A percentile compares a stretch with the other conserved stretches of the same genome.
Evolutionary conservation across 768 basidiomycete species (phyloP).

Genomic region (Lentinula lateritia): DNA sequence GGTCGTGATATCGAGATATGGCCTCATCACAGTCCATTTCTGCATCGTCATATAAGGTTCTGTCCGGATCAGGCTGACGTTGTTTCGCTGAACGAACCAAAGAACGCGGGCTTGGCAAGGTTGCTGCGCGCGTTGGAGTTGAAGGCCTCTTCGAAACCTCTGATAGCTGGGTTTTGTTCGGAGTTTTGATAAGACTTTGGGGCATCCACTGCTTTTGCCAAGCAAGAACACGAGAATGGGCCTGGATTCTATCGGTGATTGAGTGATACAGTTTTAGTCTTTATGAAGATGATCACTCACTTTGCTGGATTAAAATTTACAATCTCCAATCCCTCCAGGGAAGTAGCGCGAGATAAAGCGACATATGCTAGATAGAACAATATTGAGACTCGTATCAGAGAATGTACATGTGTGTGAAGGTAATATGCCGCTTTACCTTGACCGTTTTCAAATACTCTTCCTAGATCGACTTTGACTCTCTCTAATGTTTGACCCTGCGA

Average conservation of each 20-base stretch:
- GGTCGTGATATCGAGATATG: constrained; percentile 20
- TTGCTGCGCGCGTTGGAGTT: neutral
- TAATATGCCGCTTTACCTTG: constrained; percentile 44
- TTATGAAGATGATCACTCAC: constrained; percentile 29
- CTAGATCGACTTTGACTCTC: constrained; percentile 75
- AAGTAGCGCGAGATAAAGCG: constrained; percentile 70
- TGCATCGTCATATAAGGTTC: constrained; percentile 19
- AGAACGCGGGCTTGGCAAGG: neutral
- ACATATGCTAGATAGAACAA: constrained; percentile 47
- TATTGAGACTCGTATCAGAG: neutral
- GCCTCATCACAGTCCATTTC: constrained; percentile 35
- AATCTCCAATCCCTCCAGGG: constrained; percentile 57
- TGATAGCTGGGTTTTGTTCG: constrained; percentile 4
- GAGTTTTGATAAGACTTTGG: neutral
- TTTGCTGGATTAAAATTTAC: constrained; percentile 56
- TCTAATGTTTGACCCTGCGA: constrained; percentile 88
- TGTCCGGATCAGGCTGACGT: neutral
- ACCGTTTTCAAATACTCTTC: constrained; percentile 72
- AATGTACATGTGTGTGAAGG: neutral
- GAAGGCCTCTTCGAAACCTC: neutral
- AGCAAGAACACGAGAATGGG: constrained; percentile 57
- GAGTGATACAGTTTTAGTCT: neutral
- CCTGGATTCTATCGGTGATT: constrained; percentile 42
- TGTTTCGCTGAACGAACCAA: neutral
- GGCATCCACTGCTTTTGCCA: constrained; percentile 38